Evolutionary conservation across 2,329 filamentous ascomycete species (phyloP).

Genomic region (Penicillium sp.): DNA sequence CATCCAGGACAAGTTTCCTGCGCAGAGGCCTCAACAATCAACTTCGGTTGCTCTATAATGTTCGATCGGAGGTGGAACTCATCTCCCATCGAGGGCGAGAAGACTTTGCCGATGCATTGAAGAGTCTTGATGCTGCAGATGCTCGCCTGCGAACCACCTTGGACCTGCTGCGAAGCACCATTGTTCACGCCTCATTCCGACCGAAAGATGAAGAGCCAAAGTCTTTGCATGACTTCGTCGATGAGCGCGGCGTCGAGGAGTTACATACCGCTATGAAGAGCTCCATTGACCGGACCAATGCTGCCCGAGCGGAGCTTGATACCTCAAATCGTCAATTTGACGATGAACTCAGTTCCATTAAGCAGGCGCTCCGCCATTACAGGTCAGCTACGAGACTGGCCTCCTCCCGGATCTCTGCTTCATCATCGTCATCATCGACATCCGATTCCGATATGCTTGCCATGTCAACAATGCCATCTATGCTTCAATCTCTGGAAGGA

Average conservation of each 20-base stretch:
- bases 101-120: constrained; percentile 53
- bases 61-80: constrained; percentile 47
- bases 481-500: constrained; percentile 65
- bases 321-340: constrained; percentile 67
- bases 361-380: constrained; percentile 55
- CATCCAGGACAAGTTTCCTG: constrained; percentile 69
- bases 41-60: constrained; percentile 45
- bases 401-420: constrained; percentile 37
- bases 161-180: constrained; percentile 56
- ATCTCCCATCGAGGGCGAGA: constrained; percentile 44
- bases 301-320: constrained; percentile 60
- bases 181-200: constrained; percentile 60
- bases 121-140: constrained; percentile 61
- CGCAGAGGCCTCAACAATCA: constrained; percentile 59
- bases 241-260: constrained; percentile 61
- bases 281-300: constrained; percentile 63
- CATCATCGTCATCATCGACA: constrained; percentile 36
- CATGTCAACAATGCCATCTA: constrained; percentile 50
- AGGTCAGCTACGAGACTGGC: constrained; percentile 41
- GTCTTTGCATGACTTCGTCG: constrained; percentile 67
- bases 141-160: constrained; percentile 58
- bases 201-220: constrained; percentile 52
- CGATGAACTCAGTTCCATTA: constrained; percentile 67
- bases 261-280: constrained; percentile 58
- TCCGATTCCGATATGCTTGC: constrained; percentile 38